Conservation (phyloP, 1,284 basidiomycete genomes). For the Austropuccinia psidii region DNA sequence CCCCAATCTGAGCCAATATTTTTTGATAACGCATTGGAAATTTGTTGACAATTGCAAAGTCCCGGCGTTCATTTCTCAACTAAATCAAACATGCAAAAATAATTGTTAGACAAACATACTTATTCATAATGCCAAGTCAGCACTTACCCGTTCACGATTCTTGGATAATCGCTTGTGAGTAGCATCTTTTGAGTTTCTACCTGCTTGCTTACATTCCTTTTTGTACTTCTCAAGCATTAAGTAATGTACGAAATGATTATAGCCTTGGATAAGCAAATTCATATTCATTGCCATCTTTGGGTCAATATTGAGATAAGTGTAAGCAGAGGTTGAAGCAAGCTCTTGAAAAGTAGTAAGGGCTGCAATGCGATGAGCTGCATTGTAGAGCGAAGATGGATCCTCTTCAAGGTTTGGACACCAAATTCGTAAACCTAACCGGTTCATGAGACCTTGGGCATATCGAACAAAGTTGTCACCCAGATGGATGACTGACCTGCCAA, state of each 20-base stretch:
- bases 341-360: background rate
- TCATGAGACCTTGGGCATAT: slow-evolving; percentile 5
- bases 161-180: background rate
- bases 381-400: background rate
- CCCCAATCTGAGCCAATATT: background rate
- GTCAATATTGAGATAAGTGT: slow-evolving; percentile 9
- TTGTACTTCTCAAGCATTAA: background rate
- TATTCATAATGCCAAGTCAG: background rate
- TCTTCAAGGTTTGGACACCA: slow-evolving; percentile 16
- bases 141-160: slow-evolving; percentile 9
- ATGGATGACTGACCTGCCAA: slow-evolving; percentile 2
- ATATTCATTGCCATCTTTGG: background rate
- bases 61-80: background rate
- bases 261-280: background rate
- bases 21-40: background rate
- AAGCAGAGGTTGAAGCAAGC: background rate
- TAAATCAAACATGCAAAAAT: background rate
- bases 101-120: background rate
- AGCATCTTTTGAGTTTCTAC: background rate
- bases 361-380: slow-evolving; percentile 17
- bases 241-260: slow-evolving; percentile 30
- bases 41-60: slow-evolving; percentile 11
- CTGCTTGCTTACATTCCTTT: background rate
- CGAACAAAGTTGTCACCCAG: slow-evolving; percentile 12
- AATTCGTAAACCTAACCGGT: background rate